A percentile compares a stretch with the other conserved stretches of the same genome.
Evolutionary conservation across 257 asterid genomes (phyloP).

Genomic region (Solanum lignicaule): DNA sequence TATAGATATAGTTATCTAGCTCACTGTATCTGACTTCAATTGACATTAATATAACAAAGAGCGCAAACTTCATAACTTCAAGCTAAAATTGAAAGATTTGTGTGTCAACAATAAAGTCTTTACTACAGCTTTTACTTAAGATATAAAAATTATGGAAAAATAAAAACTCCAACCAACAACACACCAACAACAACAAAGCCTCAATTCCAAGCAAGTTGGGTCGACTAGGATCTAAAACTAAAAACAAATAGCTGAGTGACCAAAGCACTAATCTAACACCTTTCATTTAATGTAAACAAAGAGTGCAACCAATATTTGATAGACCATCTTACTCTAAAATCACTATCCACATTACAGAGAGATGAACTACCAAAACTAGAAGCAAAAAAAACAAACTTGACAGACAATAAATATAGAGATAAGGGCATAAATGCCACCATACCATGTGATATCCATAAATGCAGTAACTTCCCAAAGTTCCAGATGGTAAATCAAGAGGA

Average conservation of each 20-base stretch:
- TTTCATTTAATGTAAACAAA: neutral
- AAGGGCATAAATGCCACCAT: constrained; percentile 10
- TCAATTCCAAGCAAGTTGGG: neutral
- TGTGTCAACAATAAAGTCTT: neutral
- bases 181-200: neutral
- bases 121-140: neutral
- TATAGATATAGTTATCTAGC: neutral
- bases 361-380: neutral
- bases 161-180: neutral
- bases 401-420: neutral
- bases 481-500: constrained; percentile 99
- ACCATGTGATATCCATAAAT: constrained; percentile 99
- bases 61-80: neutral
- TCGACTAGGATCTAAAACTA: neutral
- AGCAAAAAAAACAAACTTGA: neutral
- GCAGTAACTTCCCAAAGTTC: constrained; percentile 99
- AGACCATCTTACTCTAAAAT: neutral
- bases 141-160: neutral
- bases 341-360: neutral
- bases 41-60: neutral
- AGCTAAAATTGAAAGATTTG: neutral
- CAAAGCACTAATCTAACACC: neutral
- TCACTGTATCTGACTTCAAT: neutral
- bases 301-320: neutral
- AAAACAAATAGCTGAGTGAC: neutral